Evolutionary conservation across 1,284 basidiomycete genomes (phyloP), one percentile per base, ranked within the genome.

Genomic region (Heimioporus punctisporus): DNA sequence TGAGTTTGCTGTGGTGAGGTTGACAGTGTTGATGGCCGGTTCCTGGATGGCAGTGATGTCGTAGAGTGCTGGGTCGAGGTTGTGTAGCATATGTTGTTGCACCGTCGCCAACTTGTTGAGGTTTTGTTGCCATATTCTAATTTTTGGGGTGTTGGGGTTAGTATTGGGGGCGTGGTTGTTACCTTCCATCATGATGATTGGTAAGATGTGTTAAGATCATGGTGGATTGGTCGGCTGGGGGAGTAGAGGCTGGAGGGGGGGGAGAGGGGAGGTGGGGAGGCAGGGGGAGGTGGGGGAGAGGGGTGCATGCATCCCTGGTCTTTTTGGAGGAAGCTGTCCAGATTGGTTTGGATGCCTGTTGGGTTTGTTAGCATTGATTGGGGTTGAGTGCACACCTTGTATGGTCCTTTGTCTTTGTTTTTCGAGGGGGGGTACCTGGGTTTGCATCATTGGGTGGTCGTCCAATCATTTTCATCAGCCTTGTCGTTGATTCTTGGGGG

Each of bases 71-170:
- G 50, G 34, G 25, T 51, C 6, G 0, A 51, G 43, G 8, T 45
- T 24, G 4, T 28, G n/a, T 4, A 51, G 42, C 3, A 51, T 3
- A 8, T 51, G 50, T 10, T 45, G 43, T 9, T 51, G 50, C 0
- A 34, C 26, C 5, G 11, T 45, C 6, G 19, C 5, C 6, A 34
- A 37, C 26, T 51, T 51, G 34, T 51, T 45, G n/a, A 51, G 30
- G 23, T 51, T 45, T 28, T 51, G 50, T 39, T 51, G 43, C 31
- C 42, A 45, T 28, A 46, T 46, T 46, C 23, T 45, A 19, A 31
- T 40, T 40, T 19, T 40, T 7, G 15, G 10, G 6, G 6, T 5
- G 4, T 40, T 40, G 31, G 31, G 31, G 31, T 23, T 40, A 21
- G n/a, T 40, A 19, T 37, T 37, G 34, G 4, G 11, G 31, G 11